These are phyloP conservation scores for Simplicillium sp. DNA, from an alignment of 2,329 filamentous ascomycete species.

Conservation along the genomic window DNA sequence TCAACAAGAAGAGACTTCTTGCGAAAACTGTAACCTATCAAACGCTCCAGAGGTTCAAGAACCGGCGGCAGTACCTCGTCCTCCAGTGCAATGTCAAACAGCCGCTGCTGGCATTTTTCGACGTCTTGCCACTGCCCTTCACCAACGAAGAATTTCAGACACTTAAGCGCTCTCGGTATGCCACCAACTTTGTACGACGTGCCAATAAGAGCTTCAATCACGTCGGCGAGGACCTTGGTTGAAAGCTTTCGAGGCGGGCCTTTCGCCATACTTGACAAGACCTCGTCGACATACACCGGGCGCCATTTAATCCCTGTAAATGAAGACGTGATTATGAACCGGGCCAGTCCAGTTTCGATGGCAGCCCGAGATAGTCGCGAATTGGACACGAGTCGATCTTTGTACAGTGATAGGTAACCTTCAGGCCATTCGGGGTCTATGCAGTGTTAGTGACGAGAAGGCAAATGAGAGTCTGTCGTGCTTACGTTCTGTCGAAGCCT, in stretches of 20 bases:
- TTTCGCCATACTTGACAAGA: conserved; percentile 11
- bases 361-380: conserved; percentile 59
- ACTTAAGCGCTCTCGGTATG: conserved; percentile 49
- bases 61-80: conserved; percentile 25
- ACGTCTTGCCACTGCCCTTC: conserved; percentile 46
- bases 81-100: conserved; percentile 32
- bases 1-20: conserved; percentile 63
- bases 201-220: conserved; percentile 78
- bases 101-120: conserved; percentile 23
- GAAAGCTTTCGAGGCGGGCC: conserved; percentile 35
- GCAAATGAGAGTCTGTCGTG: conserved; percentile 2
- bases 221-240: conserved; percentile 76
- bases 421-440: conserved; percentile 63
- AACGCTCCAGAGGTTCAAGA: conserved; percentile 44
- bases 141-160: conserved; percentile 57
- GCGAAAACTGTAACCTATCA: conserved; percentile 64
- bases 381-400: conserved; percentile 67
- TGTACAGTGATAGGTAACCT: conserved; percentile 59
- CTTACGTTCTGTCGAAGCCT: conserved; percentile 47
- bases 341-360: conserved; percentile 53
- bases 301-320: conserved; percentile 69
- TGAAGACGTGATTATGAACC: conserved; percentile 57
- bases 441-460: conserved; percentile 5
- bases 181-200: conserved; percentile 64
- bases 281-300: conserved; percentile 44